phyloP scores from a whole-genome alignment of 306 rosid genomes.

The Quercus parvula region DNA sequence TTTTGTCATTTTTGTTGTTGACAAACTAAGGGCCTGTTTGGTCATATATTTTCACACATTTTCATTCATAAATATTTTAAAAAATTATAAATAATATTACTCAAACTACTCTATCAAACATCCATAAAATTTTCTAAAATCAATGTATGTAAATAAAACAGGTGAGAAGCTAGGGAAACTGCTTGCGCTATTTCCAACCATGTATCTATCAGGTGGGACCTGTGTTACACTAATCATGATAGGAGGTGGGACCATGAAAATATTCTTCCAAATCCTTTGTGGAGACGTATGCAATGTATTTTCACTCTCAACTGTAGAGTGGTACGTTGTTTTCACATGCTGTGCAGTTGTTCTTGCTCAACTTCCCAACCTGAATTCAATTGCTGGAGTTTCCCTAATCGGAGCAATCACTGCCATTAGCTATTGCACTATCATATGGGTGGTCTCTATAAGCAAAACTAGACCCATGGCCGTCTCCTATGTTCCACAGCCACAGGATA shows the following conservation, averaged over 20 bases:
- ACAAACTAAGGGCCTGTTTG: too few relatives aligned
- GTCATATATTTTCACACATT: too few relatives aligned
- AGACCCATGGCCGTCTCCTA: slow-evolving; percentile 30
- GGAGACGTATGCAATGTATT: slow-evolving; percentile 22
- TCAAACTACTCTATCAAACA: too few relatives aligned
- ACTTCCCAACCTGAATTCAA: slow-evolving; percentile 76
- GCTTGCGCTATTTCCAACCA: slow-evolving; percentile 53
- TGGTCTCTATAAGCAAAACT: slow-evolving; percentile 42
- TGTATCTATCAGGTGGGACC: slow-evolving; percentile 76
- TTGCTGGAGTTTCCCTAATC: slow-evolving; percentile 60
- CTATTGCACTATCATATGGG: slow-evolving; percentile 62
- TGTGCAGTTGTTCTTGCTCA: slow-evolving; percentile 61
- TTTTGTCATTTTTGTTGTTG: not conserved
- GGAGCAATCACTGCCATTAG: slow-evolving; percentile 60
- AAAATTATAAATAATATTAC: too few relatives aligned
- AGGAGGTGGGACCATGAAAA: slow-evolving; percentile 74
- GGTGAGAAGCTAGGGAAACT: slow-evolving; percentile 70
- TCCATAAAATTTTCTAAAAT: not conserved
- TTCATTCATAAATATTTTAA: too few relatives aligned
- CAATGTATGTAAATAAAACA: slow-evolving; percentile 14
- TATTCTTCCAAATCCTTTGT: slow-evolving; percentile 47
- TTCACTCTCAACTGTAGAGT: slow-evolving; percentile 44
- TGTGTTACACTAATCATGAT: slow-evolving; percentile 74
- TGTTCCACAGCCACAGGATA: slow-evolving; percentile 16
- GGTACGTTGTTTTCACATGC: slow-evolving; percentile 60